phyloP scores from a whole-genome alignment of 1,139 yeast species.

The Hemisphaericaspora xylanilytica region DNA sequence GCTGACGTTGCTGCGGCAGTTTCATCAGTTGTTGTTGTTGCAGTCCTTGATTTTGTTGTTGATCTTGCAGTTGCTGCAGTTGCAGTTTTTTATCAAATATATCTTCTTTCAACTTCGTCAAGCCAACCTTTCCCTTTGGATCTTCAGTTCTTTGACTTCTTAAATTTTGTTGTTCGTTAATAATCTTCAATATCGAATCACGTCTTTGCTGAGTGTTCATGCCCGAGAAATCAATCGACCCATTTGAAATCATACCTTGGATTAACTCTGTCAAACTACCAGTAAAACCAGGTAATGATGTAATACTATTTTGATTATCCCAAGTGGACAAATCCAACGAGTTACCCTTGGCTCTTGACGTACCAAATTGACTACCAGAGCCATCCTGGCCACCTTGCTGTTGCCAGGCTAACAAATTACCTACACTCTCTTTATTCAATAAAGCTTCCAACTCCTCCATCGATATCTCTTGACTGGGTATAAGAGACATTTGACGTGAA shows the following conservation, averaged over 20 bases:
- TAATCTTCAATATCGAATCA: constrained; percentile 39
- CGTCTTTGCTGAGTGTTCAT: constrained; percentile 46
- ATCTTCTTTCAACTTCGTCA: constrained; percentile 38
- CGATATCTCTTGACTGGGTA: constrained; percentile 22
- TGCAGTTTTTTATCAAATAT: constrained; percentile 32
- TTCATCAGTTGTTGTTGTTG: constrained; percentile 4
- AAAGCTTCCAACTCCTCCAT: constrained; percentile 45
- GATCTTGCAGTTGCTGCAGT: constrained; percentile 11
- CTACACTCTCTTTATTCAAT: constrained; percentile 42
- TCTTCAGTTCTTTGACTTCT: constrained; percentile 18
- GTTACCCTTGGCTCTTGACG: constrained; percentile 22
- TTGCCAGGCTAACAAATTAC: constrained; percentile 33
- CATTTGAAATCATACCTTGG: constrained; percentile 36
- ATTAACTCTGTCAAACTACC: constrained; percentile 39
- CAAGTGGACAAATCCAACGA: constrained; percentile 29
- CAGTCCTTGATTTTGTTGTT: constrained; percentile 3
- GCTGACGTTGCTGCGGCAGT: too few species aligned
- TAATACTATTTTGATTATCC: constrained; percentile 14
- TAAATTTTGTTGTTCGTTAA: constrained; percentile 30
- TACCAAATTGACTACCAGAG: constrained; percentile 7
- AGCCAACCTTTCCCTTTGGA: constrained; percentile 5
- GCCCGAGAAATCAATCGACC: constrained; percentile 39
- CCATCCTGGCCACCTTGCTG: constrained; percentile 10
- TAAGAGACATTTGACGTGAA: constrained; percentile 17
- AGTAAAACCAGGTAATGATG: constrained; percentile 31